phyloP scores from a whole-genome alignment of 352 stramenopile species.

The Phytophthora rubi region DNA sequence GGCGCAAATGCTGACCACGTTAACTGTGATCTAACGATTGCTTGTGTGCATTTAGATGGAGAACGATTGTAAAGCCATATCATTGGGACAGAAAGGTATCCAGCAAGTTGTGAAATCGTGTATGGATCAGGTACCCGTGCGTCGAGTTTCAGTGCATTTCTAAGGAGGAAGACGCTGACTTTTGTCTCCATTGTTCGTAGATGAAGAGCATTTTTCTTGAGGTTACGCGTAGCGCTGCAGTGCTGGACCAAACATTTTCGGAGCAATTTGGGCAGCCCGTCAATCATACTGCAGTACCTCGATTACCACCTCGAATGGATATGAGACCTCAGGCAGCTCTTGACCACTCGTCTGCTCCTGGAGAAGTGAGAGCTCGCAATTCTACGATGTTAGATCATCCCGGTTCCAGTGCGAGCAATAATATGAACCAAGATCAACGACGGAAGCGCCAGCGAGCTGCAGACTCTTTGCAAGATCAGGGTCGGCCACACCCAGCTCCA shows the following conservation, averaged over 20 bases:
- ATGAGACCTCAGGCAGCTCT: constrained; percentile 1
- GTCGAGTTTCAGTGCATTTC: neutral
- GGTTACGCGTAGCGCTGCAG: constrained; percentile 75
- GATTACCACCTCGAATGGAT: constrained; percentile 9
- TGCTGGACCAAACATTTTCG: constrained; percentile 92
- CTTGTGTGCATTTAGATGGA: constrained; percentile 80
- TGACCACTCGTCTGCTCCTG: constrained; percentile 12
- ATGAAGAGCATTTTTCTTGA: constrained; percentile 82
- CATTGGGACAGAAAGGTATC: constrained; percentile 76
- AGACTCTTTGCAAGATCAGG: neutral
- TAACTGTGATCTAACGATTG: constrained; percentile 13
- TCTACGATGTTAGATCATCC: constrained; percentile 15
- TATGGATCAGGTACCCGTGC: constrained; percentile 83
- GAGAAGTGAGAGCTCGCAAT: neutral
- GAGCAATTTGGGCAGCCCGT: constrained; percentile 82
- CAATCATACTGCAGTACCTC: constrained; percentile 19
- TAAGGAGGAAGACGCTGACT: neutral
- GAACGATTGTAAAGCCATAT: constrained; percentile 91
- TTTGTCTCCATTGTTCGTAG: constrained; percentile 35
- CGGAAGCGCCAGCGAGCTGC: constrained; percentile 12
- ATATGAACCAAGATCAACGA: constrained; percentile 12
- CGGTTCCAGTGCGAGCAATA: constrained; percentile 9
- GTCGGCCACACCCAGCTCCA: constrained; percentile 3
- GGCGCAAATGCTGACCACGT: neutral
- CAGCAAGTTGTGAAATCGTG: constrained; percentile 80